phyloP scores from a whole-genome alignment of 495 filamentous ascomycete species.

The Aspergillus incahuasiensis region DNA sequence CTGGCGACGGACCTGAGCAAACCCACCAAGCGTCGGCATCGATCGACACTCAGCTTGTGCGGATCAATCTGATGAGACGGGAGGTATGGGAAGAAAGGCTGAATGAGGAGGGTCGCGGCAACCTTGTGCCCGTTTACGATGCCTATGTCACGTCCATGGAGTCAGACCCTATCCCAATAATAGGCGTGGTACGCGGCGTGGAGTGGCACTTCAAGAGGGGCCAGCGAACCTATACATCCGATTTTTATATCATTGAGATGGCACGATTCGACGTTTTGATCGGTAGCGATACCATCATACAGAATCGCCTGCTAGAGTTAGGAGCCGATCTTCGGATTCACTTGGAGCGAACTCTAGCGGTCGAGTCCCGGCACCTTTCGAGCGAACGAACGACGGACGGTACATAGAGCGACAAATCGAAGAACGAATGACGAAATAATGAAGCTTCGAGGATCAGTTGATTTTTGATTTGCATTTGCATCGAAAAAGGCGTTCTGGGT shows the following conservation, averaged over 20 bases:
- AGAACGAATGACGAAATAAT: neutral
- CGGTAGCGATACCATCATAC: neutral
- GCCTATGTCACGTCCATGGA: neutral
- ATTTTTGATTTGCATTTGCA: neutral
- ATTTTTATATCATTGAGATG: neutral
- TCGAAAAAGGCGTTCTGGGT: neutral
- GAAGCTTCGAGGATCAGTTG: neutral
- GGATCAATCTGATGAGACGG: neutral
- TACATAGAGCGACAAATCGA: neutral
- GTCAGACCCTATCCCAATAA: neutral
- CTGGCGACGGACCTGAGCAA: neutral
- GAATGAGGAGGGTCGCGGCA: neutral
- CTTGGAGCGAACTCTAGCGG: too few species aligned
- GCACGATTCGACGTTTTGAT: neutral
- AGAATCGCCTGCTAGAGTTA: neutral
- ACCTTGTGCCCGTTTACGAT: neutral
- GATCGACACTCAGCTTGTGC: neutral
- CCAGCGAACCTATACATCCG: neutral
- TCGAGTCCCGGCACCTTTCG: too few species aligned
- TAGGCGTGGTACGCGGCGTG: neutral
- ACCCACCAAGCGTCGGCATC: neutral
- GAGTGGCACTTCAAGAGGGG: neutral
- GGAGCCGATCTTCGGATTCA: neutral
- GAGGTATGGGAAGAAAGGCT: neutral
- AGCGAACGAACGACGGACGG: too few species aligned